Evolutionary conservation across 805 yeast genomes (phyloP).

Genomic region (Scheffersomyces stipitis): DNA sequence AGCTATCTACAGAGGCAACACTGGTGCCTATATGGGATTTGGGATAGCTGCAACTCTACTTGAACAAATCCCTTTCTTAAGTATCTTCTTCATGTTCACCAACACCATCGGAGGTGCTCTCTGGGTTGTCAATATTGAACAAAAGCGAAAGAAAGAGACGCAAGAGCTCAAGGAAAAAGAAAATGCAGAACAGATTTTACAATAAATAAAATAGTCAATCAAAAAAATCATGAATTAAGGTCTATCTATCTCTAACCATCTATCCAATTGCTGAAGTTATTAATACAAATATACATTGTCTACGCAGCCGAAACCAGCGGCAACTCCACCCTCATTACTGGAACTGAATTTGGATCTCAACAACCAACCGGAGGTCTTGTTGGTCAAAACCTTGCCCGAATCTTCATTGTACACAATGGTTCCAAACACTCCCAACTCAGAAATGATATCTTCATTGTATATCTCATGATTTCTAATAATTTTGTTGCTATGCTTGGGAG

Average conservation of each 20-base stretch:
- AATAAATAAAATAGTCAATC: not conserved
- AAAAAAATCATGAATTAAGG: not conserved
- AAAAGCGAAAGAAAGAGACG: conserved; percentile 7
- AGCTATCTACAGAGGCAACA: conserved; percentile 32
- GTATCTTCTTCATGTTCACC: conserved; percentile 55
- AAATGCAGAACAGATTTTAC: conserved; percentile 1
- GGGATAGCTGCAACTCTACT: conserved; percentile 52
- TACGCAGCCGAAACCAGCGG: conserved; percentile 97
- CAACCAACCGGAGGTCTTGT: conserved; percentile 79
- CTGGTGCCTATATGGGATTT: conserved; percentile 48
- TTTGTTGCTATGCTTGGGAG: conserved; percentile 66
- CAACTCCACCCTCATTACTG: conserved; percentile 97
- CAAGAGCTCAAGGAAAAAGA: not conserved
- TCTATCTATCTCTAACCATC: not conserved
- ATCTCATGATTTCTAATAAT: conserved; percentile 68
- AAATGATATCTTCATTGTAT: conserved; percentile 70
- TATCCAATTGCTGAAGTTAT: conserved; percentile 1
- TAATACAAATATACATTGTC: conserved; percentile 70
- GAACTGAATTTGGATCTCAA: conserved; percentile 84
- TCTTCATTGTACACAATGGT: conserved; percentile 70
- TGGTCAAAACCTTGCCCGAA: conserved; percentile 54
- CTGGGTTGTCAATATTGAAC: conserved; percentile 46
- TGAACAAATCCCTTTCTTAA: conserved; percentile 55
- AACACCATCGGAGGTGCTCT: conserved; percentile 63
- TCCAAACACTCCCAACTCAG: conserved; percentile 93